phyloP scores from a whole-genome alignment of 2,329 filamentous ascomycete species.

The Fusarium duplospermum region DNA sequence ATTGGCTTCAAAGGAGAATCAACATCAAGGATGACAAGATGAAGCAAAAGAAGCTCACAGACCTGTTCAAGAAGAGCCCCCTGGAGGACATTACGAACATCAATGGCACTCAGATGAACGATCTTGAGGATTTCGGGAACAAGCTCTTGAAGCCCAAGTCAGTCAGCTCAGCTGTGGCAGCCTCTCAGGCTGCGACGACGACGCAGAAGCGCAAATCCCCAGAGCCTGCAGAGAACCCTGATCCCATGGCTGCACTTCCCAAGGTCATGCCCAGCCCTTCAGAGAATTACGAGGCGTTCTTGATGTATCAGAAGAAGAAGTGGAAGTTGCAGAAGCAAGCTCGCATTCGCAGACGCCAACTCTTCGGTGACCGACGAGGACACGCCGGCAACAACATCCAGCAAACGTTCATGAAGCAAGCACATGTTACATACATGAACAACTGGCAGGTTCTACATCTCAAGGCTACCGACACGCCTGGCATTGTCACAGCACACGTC shows the following conservation, averaged over 20 bases:
- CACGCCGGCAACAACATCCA: slow-evolving; percentile 65
- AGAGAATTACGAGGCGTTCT: slow-evolving; percentile 87
- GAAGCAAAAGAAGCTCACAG: slow-evolving; percentile 99
- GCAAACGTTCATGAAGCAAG: slow-evolving; percentile 87
- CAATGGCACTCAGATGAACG: slow-evolving; percentile 65
- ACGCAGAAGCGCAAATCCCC: slow-evolving; percentile 79
- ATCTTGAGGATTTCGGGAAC: slow-evolving; percentile 85
- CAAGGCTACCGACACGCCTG: slow-evolving; percentile 82
- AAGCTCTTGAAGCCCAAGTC: slow-evolving; percentile 75
- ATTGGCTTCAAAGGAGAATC: slow-evolving; percentile 95
- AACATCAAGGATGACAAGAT: slow-evolving; percentile 96
- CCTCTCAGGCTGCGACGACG: slow-evolving; percentile 62
- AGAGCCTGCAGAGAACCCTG: slow-evolving; percentile 72
- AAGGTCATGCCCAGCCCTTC: slow-evolving; percentile 85
- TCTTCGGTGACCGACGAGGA: slow-evolving; percentile 87
- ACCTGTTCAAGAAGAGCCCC: slow-evolving; percentile 76
- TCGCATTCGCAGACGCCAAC: slow-evolving; percentile 83
- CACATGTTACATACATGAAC: slow-evolving; percentile 87
- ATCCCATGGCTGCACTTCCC: slow-evolving; percentile 86
- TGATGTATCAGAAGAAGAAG: slow-evolving; percentile 97
- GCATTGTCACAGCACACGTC: slow-evolving; percentile 88
- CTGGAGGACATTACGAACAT: slow-evolving; percentile 79
- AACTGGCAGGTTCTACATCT: slow-evolving; percentile 97
- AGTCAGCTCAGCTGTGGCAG: slow-evolving; percentile 64
- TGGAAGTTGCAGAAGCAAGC: slow-evolving; percentile 98